These are phyloP conservation scores for Geotrichum restrictum DNA, from an alignment of 1,139 yeast species.

Conservation along the genomic window DNA sequence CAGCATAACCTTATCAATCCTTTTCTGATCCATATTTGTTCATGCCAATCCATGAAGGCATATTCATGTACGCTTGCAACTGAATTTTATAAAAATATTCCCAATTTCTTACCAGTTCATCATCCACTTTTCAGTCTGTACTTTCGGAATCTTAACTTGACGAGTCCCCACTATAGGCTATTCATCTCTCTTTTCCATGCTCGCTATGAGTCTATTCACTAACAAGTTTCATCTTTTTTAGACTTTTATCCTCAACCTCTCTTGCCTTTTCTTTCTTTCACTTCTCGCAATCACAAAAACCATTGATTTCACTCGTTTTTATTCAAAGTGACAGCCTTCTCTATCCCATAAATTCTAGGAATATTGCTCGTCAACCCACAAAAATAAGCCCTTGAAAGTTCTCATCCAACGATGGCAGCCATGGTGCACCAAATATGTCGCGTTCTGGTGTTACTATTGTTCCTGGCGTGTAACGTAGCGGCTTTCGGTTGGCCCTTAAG, in stretches of 20 bases:
- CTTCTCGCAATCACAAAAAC: neutral
- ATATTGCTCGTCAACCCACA: neutral
- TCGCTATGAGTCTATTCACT: neutral
- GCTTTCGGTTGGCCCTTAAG: neutral
- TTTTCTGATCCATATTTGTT: too few species aligned
- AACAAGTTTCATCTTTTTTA: constrained; percentile 11
- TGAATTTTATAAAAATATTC: too few species aligned
- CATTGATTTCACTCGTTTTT: neutral
- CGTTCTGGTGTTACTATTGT: neutral
- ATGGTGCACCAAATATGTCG: neutral
- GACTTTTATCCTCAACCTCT: neutral
- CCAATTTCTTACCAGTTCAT: too few species aligned
- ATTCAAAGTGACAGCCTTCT: neutral
- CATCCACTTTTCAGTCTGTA: too few species aligned
- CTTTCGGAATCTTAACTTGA: too few species aligned
- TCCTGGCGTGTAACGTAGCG: neutral
- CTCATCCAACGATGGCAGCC: constrained; percentile 2
- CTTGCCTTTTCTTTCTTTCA: neutral
- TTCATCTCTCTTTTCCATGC: too few species aligned
- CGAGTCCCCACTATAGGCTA: too few species aligned
- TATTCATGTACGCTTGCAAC: too few species aligned
- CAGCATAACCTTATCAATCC: too few species aligned
- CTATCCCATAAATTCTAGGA: too few species aligned
- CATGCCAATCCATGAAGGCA: too few species aligned
- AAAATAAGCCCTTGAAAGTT: neutral